Conservation (phyloP, 768 basidiomycete species). For the Suillus sp. region DNA sequence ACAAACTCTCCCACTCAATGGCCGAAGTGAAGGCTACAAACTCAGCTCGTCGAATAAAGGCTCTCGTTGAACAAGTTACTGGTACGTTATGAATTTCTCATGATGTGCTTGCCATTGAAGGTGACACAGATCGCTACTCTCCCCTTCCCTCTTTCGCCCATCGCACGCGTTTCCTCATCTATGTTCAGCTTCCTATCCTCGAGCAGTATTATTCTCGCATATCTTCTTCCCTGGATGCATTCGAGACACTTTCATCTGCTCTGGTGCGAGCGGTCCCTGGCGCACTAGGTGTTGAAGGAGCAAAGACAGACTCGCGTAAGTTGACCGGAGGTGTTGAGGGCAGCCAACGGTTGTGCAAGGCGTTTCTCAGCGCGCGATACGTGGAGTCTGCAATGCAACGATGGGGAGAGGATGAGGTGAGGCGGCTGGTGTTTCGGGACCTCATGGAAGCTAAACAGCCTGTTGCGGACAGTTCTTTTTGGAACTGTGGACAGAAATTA, state of each 20-base stretch:
- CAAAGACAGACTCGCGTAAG: slow-evolving; percentile 51
- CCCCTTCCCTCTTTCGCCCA: slow-evolving; percentile 79
- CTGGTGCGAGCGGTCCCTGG: slow-evolving; percentile 93
- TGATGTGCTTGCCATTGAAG: background rate
- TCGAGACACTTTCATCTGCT: slow-evolving; percentile 86
- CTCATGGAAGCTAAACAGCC: slow-evolving; percentile 6
- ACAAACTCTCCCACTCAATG: slow-evolving; percentile 15
- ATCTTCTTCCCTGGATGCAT: slow-evolving; percentile 85
- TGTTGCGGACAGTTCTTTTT: slow-evolving; percentile 77
- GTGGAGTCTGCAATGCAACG: slow-evolving; percentile 65
- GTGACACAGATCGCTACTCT: slow-evolving; percentile 79
- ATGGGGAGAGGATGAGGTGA: slow-evolving; percentile 91
- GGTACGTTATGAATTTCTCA: slow-evolving; percentile 45
- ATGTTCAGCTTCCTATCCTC: slow-evolving; percentile 84
- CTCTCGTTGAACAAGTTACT: slow-evolving; percentile 89
- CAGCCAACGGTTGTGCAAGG: slow-evolving; percentile 81
- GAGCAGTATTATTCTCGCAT: slow-evolving; percentile 78
- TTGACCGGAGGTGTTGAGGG: slow-evolving; percentile 86
- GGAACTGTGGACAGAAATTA: slow-evolving; percentile 85
- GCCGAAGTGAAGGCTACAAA: slow-evolving; percentile 68
- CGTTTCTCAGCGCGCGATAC: slow-evolving; percentile 78
- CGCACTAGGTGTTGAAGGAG: slow-evolving; percentile 61
- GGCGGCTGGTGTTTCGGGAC: slow-evolving; percentile 35
- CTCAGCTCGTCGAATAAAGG: slow-evolving; percentile 81
- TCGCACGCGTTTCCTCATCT: slow-evolving; percentile 79